Evolutionary conservation across 495 filamentous ascomycete genomes (phyloP), one percentile per base, ranked within the genome.

Genomic region (Penicillium tannophilum): DNA sequence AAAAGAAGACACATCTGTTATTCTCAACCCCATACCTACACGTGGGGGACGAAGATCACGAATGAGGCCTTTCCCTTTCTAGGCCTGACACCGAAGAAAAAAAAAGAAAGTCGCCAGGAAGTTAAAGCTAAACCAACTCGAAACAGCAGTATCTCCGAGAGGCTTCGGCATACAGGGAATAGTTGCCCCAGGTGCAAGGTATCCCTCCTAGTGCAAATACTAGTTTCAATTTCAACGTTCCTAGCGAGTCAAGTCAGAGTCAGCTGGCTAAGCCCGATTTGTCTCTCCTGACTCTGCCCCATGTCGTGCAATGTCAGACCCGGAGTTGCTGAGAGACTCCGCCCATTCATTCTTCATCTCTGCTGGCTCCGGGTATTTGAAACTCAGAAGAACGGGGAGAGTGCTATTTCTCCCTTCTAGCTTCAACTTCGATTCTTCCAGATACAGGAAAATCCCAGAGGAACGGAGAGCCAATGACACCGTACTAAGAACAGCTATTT

Each of bases 221-320:
- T 33, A 53, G 64, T 61, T 64, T 59, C 60, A 67, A 67, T 69
- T 28, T 49, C 56, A 69, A 67, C 43, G 48, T 52, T 50, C 60
- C 59, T 67, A 55, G 58, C 66, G 66, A 61, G 60, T 56, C 52
- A 50, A 36, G 53, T 45, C 44, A 52, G 19, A 66, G 66, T 66
- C 66, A 58, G 59, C 61, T 59, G 63, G 52, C 24, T 39, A 33
- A 45, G 48, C 48, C 42, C 46, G 17, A 35, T 51, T 42, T 49
- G 56, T 53, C 47, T 59, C 49, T 64, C 47, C 52, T 49, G 46
- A 31, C 46, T 49, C 46, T 31, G 12, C 28, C 39, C 54, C 45
- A 66, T 69, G 54, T 67, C 47, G 66, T 69, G 66, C 61, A 64
- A 64, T 59, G 59, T 67, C 59, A 62, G 62, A 64, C 64, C 54